phyloP scores from a whole-genome alignment of 2,329 filamentous ascomycete species.

The Neofusicoccum ribis region DNA sequence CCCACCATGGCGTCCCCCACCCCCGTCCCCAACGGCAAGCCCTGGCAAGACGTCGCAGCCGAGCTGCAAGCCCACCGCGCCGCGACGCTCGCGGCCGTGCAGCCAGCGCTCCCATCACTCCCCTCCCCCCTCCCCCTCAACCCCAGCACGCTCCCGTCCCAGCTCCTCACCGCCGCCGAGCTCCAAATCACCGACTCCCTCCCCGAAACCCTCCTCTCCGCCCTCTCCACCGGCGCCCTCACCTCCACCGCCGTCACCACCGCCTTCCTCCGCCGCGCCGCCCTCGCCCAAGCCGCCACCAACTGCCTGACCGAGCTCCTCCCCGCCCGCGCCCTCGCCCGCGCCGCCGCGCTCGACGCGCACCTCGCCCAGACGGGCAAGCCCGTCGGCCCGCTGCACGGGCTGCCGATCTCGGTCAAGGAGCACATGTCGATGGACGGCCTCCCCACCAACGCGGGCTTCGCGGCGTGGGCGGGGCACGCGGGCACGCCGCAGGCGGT shows the following conservation, averaged over 20 bases:
- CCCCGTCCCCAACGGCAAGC: constrained; percentile 10
- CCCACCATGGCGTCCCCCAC: not conserved
- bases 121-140: constrained; percentile 43
- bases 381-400: constrained; percentile 47
- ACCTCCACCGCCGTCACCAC: constrained; percentile 47
- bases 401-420: constrained; percentile 52
- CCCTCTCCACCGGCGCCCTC: constrained; percentile 28
- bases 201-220: constrained; percentile 33
- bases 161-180: constrained; percentile 36
- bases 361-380: constrained; percentile 33
- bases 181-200: constrained; percentile 38
- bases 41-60: constrained; percentile 51
- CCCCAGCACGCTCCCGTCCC: constrained; percentile 47
- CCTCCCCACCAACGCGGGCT: constrained; percentile 51
- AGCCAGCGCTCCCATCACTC: constrained; percentile 42
- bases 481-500: constrained; percentile 21
- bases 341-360: constrained; percentile 33
- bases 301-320: constrained; percentile 45
- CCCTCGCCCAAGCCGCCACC: constrained; percentile 60
- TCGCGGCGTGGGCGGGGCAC: constrained; percentile 45
- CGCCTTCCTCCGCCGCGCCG: constrained; percentile 56
- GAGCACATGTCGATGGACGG: constrained; percentile 54
- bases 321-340: constrained; percentile 36
- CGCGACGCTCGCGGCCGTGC: constrained; percentile 44
- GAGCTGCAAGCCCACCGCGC: constrained; percentile 50